Evolutionary conservation across 208 protist genomes (phyloP).

Genomic region (Crithidia fasciculata): DNA sequence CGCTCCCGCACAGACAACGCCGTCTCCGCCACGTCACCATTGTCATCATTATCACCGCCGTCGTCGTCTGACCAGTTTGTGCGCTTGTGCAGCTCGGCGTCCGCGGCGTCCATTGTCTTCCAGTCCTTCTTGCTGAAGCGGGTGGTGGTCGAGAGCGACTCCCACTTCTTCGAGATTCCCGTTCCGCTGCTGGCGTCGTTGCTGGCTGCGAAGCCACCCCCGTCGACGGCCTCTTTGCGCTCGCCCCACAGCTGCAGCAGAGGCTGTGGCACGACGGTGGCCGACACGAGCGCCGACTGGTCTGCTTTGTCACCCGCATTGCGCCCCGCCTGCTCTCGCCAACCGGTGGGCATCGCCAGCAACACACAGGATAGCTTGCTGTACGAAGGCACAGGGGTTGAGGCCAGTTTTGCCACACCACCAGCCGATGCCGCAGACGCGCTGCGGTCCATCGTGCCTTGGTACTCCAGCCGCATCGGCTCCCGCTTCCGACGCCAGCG

Average conservation of each 20-base stretch:
- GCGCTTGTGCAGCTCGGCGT: slow-evolving; percentile 34
- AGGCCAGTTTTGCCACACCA: slow-evolving; percentile 11
- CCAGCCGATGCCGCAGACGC: not conserved
- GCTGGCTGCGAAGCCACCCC: not conserved
- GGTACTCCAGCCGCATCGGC: slow-evolving; percentile 32
- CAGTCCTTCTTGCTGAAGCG: slow-evolving; percentile 51
- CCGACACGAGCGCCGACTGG: not conserved
- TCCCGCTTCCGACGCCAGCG: slow-evolving; percentile 19
- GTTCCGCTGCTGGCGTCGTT: not conserved
- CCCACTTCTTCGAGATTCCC: slow-evolving; percentile 25
- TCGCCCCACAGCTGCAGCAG: slow-evolving; percentile 35
- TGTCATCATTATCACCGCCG: slow-evolving; percentile 11
- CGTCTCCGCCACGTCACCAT: slow-evolving; percentile 1
- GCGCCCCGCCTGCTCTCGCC: not conserved
- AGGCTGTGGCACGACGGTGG: slow-evolving; percentile 11
- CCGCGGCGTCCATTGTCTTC: slow-evolving; percentile 57
- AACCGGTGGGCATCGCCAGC: slow-evolving; percentile 20
- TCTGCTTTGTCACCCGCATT: not conserved
- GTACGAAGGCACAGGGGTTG: slow-evolving; percentile 26
- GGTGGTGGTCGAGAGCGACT: slow-evolving; percentile 13
- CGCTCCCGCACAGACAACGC: slow-evolving; percentile 14
- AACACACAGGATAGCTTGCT: slow-evolving; percentile 28
- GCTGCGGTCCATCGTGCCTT: slow-evolving; percentile 4
- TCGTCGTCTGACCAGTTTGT: slow-evolving; percentile 32
- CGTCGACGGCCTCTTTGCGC: slow-evolving; percentile 4